Conservation (phyloP, 768 basidiomycete genomes). For the Agaricus subrufescens region DNA sequence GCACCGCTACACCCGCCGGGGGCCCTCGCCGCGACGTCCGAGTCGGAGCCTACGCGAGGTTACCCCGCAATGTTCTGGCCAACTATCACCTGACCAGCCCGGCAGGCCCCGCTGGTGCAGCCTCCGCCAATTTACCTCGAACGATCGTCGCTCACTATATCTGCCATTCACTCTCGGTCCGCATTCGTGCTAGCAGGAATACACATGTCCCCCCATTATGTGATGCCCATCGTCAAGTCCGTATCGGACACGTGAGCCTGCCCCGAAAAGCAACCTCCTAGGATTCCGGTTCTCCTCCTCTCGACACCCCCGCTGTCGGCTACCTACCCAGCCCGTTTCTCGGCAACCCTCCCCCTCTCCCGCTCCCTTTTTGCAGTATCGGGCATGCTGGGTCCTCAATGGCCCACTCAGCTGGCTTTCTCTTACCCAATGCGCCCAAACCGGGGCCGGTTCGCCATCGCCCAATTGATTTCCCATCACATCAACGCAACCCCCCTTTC, state of each 20-base stretch:
- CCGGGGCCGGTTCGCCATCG: not conserved
- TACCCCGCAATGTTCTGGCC: conserved; percentile 3
- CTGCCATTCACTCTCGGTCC: conserved; percentile 2
- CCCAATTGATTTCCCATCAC: not conserved
- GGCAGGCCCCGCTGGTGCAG: not conserved
- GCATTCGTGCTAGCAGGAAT: conserved; percentile 1
- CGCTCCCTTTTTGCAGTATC: conserved; percentile 8
- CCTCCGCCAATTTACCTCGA: not conserved
- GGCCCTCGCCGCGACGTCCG: not conserved
- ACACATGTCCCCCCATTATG: conserved; percentile 5
- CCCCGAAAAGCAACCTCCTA: not conserved
- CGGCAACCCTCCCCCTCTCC: not conserved
- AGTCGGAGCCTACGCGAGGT: conserved; percentile 10
- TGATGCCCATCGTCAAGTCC: conserved; percentile 1
- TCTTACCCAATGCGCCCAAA: not conserved
- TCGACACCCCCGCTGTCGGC: not conserved
- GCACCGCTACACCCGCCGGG: too few species aligned
- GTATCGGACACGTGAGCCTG: conserved; percentile 9
- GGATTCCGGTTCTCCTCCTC: not conserved
- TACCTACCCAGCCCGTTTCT: not conserved
- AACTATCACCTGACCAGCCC: conserved; percentile 1
- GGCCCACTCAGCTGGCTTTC: not conserved
- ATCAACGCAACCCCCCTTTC: too few species aligned
- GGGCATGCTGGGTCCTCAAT: not conserved
- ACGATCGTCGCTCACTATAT: conserved; percentile 1